phyloP scores from a whole-genome alignment of 441 rosid species.

The Pelargonium citronellum region DNA sequence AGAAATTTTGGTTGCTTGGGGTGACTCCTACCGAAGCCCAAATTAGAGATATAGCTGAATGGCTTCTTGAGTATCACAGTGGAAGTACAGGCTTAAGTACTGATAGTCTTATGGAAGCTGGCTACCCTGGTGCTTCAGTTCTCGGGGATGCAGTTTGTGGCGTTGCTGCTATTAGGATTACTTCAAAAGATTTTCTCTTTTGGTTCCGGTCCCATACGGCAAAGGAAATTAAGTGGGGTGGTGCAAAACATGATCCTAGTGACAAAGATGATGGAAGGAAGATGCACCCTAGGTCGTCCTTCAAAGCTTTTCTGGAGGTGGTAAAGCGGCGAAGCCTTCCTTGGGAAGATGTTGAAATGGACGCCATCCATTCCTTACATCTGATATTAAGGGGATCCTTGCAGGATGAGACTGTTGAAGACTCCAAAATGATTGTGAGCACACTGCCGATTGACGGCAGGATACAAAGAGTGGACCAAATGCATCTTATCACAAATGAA shows the following conservation, averaged over 20 bases:
- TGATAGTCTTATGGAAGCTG: slow-evolving; percentile 79
- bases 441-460: slow-evolving; percentile 40
- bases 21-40: slow-evolving; percentile 66
- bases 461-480: slow-evolving; percentile 50
- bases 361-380: slow-evolving; percentile 80
- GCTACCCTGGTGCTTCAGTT: slow-evolving; percentile 62
- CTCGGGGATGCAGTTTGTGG: slow-evolving; percentile 72
- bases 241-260: slow-evolving; percentile 71
- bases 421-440: slow-evolving; percentile 43
- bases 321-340: slow-evolving; percentile 61
- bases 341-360: slow-evolving; percentile 88
- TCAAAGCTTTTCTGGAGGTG: slow-evolving; percentile 78
- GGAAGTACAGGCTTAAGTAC: slow-evolving; percentile 65
- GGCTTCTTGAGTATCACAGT: slow-evolving; percentile 61
- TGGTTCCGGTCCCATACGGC: slow-evolving; percentile 85
- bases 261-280: slow-evolving; percentile 61
- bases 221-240: slow-evolving; percentile 83
- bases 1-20: slow-evolving; percentile 65
- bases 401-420: slow-evolving; percentile 41
- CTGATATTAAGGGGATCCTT: slow-evolving; percentile 66
- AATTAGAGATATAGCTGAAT: slow-evolving; percentile 51
- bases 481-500: slow-evolving; percentile 51
- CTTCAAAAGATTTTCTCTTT: slow-evolving; percentile 61
- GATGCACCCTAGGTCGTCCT: slow-evolving; percentile 87
- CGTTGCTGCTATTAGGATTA: slow-evolving; percentile 57